phyloP scores from a whole-genome alignment of 2,329 filamentous ascomycete species.

The Beauveria sp. region DNA sequence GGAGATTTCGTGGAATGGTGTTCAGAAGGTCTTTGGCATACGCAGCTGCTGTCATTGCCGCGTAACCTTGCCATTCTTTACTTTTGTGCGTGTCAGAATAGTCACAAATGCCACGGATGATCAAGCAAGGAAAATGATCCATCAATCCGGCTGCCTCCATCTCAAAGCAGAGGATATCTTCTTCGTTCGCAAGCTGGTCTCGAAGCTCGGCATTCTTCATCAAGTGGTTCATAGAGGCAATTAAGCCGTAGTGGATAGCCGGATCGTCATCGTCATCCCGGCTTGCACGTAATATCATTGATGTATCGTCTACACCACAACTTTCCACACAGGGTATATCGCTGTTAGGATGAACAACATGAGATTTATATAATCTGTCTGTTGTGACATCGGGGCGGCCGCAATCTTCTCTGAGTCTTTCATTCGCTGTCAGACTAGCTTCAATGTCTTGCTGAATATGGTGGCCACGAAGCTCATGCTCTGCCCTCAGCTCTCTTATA shows the following conservation, averaged over 20 bases:
- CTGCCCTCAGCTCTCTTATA: too few species aligned
- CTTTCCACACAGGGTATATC: too few species aligned
- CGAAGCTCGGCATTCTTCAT: slow-evolving; percentile 26
- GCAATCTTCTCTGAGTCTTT: too few species aligned
- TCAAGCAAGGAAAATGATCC: slow-evolving; percentile 24
- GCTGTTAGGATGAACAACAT: too few species aligned
- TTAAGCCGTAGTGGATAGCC: slow-evolving; percentile 16
- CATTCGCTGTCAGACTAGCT: too few species aligned
- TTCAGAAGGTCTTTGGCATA: slow-evolving; percentile 17
- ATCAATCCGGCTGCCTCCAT: slow-evolving; percentile 25
- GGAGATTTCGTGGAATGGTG: too few species aligned
- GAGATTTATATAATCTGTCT: too few species aligned
- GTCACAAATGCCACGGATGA: slow-evolving; percentile 32
- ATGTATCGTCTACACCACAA: too few species aligned
- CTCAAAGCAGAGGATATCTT: slow-evolving; percentile 21
- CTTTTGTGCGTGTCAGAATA: slow-evolving; percentile 33
- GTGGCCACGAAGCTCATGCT: too few species aligned
- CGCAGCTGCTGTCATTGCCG: slow-evolving; percentile 26
- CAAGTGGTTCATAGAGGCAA: slow-evolving; percentile 27
- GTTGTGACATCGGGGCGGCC: too few species aligned
- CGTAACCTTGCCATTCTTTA: slow-evolving; percentile 29
- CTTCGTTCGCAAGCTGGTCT: slow-evolving; percentile 19
- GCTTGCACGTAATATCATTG: too few species aligned
- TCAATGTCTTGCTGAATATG: too few species aligned
- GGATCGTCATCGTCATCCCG: background rate